Conservation (phyloP, 2,329 filamentous ascomycete genomes). For the Ascochyta pisi region DNA sequence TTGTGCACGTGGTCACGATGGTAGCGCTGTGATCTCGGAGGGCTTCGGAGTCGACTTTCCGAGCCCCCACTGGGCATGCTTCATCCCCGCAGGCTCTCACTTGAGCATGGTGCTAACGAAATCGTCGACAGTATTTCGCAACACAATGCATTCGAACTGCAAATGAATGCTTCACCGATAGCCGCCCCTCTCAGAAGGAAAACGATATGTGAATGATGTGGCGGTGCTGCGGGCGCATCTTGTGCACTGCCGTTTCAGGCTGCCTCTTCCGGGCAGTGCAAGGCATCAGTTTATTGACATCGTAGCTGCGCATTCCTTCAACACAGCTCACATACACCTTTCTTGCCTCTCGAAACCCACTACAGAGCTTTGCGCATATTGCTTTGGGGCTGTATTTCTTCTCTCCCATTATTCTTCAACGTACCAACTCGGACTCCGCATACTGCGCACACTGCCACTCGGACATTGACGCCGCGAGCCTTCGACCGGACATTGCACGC, state of each 20-base stretch:
- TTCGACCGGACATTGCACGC: conserved; percentile 7
- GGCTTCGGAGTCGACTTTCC: background rate
- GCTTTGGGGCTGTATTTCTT: background rate
- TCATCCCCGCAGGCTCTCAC: background rate
- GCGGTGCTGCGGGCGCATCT: conserved; percentile 5
- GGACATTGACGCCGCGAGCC: conserved; percentile 9
- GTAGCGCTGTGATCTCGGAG: background rate
- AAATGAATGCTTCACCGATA: background rate
- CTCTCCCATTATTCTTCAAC: background rate
- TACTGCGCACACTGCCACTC: background rate
- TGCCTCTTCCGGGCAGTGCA: conserved; percentile 15
- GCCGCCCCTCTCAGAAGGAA: background rate
- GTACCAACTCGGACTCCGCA: background rate
- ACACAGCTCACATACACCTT: background rate
- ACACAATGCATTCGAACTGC: no score
- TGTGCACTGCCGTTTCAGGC: conserved; percentile 12
- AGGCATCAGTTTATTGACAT: conserved; percentile 16
- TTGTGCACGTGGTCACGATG: background rate
- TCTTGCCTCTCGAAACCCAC: background rate
- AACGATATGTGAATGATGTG: background rate
- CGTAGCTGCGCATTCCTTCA: background rate
- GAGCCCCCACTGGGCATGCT: background rate
- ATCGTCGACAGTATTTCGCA: no score
- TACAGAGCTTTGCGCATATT: background rate
- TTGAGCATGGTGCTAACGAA: background rate